Base-by-base conservation (phyloP, 106 monocot genomes). In the Platanthera zijinensis region DNA sequence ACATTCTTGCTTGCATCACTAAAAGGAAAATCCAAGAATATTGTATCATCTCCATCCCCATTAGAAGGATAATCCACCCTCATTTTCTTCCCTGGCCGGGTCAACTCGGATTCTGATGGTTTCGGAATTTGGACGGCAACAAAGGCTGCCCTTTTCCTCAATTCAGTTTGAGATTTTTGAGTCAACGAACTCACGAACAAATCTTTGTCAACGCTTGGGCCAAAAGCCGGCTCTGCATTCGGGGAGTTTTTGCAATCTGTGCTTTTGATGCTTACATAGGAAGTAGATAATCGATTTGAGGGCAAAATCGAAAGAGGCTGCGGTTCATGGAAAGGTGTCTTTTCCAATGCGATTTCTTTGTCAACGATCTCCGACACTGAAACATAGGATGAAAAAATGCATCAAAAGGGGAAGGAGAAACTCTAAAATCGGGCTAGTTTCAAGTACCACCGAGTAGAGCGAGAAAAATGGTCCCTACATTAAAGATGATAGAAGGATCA, bases 331-430 rank as follows among this genome's bases (percentile, higher is more conserved):
- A 4, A 32, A 30, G 17, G 51, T 52, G 50, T 7, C 8, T 85
- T 82, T 48, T 17, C 18, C 52, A 64, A 91, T 88, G 67, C 57
- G 82, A 56, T 82, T 81, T 21, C 51, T 81, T 49, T 63, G 73
- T 51, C 22, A 7, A 47, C 70, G 48, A 9, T 70, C 15, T 47
- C 46, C 48, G 48, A 70, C 46, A 5, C 70, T 70, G 48, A 70
- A 48, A 47, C 32, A 4, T 47, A 13, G 28, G 5, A 69, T 5
- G 14, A 53, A 7, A 14, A 53, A 0, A 53, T 53, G 53, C 0
- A 5, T 72, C 62, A 50, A 19, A 48, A 59, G 52, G 70, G 64
- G 14, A 48, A 17, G 73, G 48, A 39, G 32, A 32, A 32, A 32
- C 32, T 2, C 32, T 32, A 32, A 32, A 32, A 32, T 32, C 32